These are phyloP conservation scores for Maudiozyma saulgeensis DNA, from an alignment of 805 yeast species.

Conservation along the genomic window DNA sequence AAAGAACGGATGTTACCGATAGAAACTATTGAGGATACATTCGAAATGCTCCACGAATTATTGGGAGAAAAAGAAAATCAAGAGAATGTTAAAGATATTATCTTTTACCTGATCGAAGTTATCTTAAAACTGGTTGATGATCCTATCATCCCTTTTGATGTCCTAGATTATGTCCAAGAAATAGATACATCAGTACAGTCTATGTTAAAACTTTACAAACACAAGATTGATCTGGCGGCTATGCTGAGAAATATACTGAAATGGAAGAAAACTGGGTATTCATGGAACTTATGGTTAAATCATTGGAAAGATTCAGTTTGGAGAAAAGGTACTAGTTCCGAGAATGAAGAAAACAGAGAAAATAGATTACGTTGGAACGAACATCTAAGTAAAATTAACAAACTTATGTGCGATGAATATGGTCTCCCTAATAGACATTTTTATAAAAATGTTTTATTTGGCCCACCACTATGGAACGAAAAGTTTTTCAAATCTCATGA, in stretches of 20 bases:
- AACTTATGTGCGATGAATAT: conserved; percentile 35
- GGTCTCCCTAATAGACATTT: conserved; percentile 49
- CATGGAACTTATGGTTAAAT: conserved; percentile 42
- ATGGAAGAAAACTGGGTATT: conserved; percentile 36
- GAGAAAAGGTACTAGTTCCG: conserved; percentile 41
- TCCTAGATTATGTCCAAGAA: conserved; percentile 36
- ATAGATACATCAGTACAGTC: conserved; percentile 39
- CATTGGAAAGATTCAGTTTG: conserved; percentile 51
- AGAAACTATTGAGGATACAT: conserved; percentile 58
- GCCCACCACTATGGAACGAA: conserved; percentile 56
- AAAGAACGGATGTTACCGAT: conserved; percentile 39
- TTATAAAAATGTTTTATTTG: conserved; percentile 56
- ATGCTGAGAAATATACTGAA: conserved; percentile 28
- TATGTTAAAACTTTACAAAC: conserved; percentile 25
- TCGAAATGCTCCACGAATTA: conserved; percentile 38
- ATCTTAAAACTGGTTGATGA: conserved; percentile 53
- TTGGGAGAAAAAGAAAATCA: conserved; percentile 39
- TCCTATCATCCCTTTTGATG: conserved; percentile 64
- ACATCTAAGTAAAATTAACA: conserved; percentile 45
- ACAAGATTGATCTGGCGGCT: conserved; percentile 21
- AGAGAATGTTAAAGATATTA: conserved; percentile 43
- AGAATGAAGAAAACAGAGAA: conserved; percentile 57
- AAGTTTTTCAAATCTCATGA: conserved; percentile 11
- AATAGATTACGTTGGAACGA: conserved; percentile 72
- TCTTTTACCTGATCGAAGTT: conserved; percentile 42